Evolutionary conservation across 352 stramenopile species (phyloP).

Genomic region (Peronospora belbahrii): DNA sequence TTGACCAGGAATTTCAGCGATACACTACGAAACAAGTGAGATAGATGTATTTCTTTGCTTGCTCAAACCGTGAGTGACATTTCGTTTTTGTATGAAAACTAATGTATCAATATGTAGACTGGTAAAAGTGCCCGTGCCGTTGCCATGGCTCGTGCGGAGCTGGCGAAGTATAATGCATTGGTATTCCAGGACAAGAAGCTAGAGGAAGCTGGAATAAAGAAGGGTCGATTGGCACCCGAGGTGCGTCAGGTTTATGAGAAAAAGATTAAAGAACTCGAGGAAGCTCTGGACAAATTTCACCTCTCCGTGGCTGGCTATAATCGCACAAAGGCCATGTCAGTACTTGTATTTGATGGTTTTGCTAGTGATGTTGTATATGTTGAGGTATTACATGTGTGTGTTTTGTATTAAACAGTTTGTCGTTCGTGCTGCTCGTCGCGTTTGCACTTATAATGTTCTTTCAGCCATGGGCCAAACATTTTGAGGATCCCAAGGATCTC

Average conservation of each 20-base stretch:
- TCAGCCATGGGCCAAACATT: conserved; percentile 56
- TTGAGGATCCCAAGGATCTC: conserved; percentile 18
- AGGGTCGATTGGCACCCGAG: conserved; percentile 48
- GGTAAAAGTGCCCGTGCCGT: conserved; percentile 63
- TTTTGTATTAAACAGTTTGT: conserved; percentile 19
- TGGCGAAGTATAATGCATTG: conserved; percentile 73
- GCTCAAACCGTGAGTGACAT: too few species aligned
- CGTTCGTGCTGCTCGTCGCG: conserved; percentile 35
- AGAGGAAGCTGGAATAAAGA: conserved; percentile 53
- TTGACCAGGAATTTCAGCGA: conserved; percentile 80
- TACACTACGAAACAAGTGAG: conserved; percentile 79
- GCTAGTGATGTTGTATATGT: background rate
- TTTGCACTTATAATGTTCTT: conserved; percentile 71
- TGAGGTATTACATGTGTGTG: background rate
- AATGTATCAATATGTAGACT: conserved; percentile 25
- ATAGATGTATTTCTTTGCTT: too few species aligned
- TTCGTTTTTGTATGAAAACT: background rate
- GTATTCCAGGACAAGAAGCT: conserved; percentile 85
- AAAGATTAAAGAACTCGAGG: conserved; percentile 60
- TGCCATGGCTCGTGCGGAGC: conserved; percentile 64
- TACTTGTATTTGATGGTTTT: background rate
- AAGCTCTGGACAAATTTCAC: conserved; percentile 75
- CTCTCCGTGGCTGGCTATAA: conserved; percentile 69
- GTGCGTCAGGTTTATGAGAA: conserved; percentile 58
- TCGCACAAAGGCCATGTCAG: conserved; percentile 68